Conservation (phyloP, 805 yeast species). For the Metahyphopichia silvanorum region DNA sequence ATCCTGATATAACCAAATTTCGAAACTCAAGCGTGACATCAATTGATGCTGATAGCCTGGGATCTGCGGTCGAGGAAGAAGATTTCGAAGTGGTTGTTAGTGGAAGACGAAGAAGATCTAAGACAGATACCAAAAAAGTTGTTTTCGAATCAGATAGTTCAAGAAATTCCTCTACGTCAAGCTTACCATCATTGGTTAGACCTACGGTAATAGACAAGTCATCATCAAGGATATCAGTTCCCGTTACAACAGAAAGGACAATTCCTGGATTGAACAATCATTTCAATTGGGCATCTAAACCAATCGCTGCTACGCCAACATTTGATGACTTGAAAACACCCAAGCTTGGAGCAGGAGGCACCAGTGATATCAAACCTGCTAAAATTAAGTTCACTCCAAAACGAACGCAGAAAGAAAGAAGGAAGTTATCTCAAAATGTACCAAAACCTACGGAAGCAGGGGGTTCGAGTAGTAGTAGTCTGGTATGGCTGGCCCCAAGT, state of each 20-base stretch:
- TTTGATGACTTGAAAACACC: too few relatives aligned
- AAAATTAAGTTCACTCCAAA: conserved; percentile 37
- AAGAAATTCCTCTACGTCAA: conserved; percentile 1
- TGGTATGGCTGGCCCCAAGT: background rate
- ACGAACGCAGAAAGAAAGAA: conserved; percentile 61
- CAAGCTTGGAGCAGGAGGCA: too few relatives aligned
- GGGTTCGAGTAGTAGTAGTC: background rate
- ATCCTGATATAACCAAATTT: conserved; percentile 18
- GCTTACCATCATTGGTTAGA: background rate
- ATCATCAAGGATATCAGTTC: conserved; percentile 2
- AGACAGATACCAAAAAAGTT: conserved; percentile 1
- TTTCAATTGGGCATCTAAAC: conserved; percentile 24
- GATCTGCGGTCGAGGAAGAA: conserved; percentile 15
- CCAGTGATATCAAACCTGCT: conserved; percentile 5
- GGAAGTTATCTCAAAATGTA: conserved; percentile 29
- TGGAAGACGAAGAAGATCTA: conserved; percentile 1
- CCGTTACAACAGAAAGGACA: conserved; percentile 2
- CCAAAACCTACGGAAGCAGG: background rate
- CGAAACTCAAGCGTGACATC: conserved; percentile 10
- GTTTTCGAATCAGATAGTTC: background rate
- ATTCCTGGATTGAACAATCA: conserved; percentile 19
- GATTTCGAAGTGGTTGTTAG: conserved; percentile 13
- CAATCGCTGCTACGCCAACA: too few relatives aligned
- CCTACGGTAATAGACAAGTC: background rate
- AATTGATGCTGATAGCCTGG: conserved; percentile 14